Evolutionary conservation across 352 stramenopile species (phyloP), one percentile per base, ranked within the genome.

Genomic region (Globisporangium paroecandrum): DNA sequence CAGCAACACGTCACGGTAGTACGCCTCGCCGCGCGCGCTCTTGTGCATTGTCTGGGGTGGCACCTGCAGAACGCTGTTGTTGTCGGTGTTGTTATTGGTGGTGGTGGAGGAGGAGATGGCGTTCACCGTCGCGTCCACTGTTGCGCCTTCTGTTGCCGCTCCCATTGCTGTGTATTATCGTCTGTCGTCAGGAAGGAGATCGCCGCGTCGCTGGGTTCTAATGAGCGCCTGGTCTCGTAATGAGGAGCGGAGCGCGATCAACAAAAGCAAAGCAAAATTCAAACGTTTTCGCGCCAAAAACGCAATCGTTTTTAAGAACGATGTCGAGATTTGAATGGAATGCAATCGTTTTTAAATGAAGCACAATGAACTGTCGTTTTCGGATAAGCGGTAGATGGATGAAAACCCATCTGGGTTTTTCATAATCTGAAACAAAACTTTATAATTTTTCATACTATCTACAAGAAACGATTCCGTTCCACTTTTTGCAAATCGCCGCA

Each of bases 1-100:
- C 63, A 70, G 58, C 67, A 89, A 29, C 54, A 89, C 55, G 12
- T 81, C 74, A 29, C 81, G 79, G 72, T 89, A 87, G 61, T 81
- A 71, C 32, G 71, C 71, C 29, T 78, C 67, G 58, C 61, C 64
- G 15, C 27, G 49, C 61, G 56, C n/a, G 32, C 56, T 62, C 56
- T 62, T 62, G 32, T 32, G 56, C 56, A 62, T 62, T n/a, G 34
- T 62, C 56, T 46, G 32, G 4, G 20, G 32, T 15, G 20, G 34
- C 56, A 25, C 18, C 22, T 29, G 47, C 47, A 63, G 22, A 4
- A 0, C 8, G 58, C 59, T 65, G n/a, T 22, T 56, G 22, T 4
- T 43, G n/a, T 22, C 32, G 29, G 15, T 57, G 13, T 18, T 29
- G 29, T 0, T 58, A 29, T 5, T 43, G 46, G 43, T 51, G 43